Base-by-base conservation (phyloP, 192 early-diverging fungal species). In the Entophlyctis luteolus region DNA sequence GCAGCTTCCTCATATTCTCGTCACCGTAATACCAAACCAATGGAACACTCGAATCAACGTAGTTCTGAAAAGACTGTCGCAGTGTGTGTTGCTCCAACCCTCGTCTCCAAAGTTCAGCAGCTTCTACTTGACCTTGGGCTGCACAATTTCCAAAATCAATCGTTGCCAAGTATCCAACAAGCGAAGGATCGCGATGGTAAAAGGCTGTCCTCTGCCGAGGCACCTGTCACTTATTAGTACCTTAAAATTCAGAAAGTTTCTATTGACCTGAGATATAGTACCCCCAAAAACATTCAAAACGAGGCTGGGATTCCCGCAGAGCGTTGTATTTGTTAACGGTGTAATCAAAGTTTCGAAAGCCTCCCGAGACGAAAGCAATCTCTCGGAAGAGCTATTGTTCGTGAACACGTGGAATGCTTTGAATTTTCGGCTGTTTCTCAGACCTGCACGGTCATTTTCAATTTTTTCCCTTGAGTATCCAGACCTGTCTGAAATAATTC, bases 51-150 rank as follows among this genome's bases (percentile, higher is more conserved):
- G 8, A 4, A 36, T 67, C 65, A 59, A 67, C 39, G 2, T 67
- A 67, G 36, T 57, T 58, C 29, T 67, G 65, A 27, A 55, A 67
- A 4, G 65, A 49, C 53, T 50, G n/a, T 0, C 0, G 27, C 12
- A 59, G 12, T 12, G 56, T 37, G 35, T 1, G 56, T 12, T 29
- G 23, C 25, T 10, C 2, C 6, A 67, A 0, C 5, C 33, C 16
- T 10, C 20, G 5, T 23, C 65, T 0, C 65, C 65, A 67, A 3
- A 27, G 0, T 0, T 53, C 53, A 2, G 56, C 5, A 23, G 37
- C 20, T 4, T 20, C 18, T 23, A 38, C 50, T 42, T 42, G 8
- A n/a, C n/a, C n/a, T 2, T 18, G 20, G 62, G 3, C 32, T 27
- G 22, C 34, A 12, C 20, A 52, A 6, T 18, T 27, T 27, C 20